Evolutionary conservation across 2,329 filamentous ascomycete genomes (phyloP).

Genomic region (Ophiostoma piceae): DNA sequence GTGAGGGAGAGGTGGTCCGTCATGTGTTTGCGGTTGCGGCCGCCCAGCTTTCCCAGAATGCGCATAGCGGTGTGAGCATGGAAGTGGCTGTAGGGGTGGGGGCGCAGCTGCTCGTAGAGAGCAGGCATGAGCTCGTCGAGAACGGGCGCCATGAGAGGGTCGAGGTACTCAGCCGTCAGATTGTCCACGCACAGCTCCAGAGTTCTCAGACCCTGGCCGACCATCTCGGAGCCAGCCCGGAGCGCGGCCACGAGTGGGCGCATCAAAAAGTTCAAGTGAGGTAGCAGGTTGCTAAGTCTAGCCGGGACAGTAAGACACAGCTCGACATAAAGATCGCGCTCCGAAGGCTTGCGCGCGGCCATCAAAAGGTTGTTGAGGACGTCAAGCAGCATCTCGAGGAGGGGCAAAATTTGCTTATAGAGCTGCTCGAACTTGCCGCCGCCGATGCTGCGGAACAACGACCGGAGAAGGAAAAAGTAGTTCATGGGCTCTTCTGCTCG

Average conservation of each 20-base stretch:
- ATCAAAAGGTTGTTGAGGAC: constrained; percentile 92
- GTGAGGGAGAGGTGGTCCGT: constrained; percentile 79
- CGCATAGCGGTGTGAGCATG: constrained; percentile 97
- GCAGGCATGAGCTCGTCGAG: constrained; percentile 99
- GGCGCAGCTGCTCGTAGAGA: constrained; percentile 89
- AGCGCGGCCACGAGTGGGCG: constrained; percentile 92
- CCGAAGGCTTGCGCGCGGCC: constrained; percentile 81
- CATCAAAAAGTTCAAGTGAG: constrained; percentile 96
- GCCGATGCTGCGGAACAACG: constrained; percentile 91
- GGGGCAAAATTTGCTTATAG: constrained; percentile 94
- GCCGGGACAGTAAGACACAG: constrained; percentile 94
- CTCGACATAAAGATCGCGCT: constrained; percentile 94
- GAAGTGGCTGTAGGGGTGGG: constrained; percentile 92
- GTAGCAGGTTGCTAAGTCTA: constrained; percentile 85
- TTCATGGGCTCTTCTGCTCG: constrained; percentile 97
- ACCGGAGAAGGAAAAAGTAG: constrained; percentile 89
- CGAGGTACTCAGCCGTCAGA: constrained; percentile 91
- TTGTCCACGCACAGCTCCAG: constrained; percentile 97
- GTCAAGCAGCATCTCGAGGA: constrained; percentile 95
- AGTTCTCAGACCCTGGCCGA: constrained; percentile 88
- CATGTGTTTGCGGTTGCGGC: constrained; percentile 91
- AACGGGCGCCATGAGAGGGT: constrained; percentile 98
- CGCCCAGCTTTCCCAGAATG: constrained; percentile 92
- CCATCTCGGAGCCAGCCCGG: constrained; percentile 83
- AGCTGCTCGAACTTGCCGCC: constrained; percentile 95